Evolutionary conservation across 2,329 filamentous ascomycete genomes (phyloP).

Genomic region (Drechslerella stenobrocha): DNA sequence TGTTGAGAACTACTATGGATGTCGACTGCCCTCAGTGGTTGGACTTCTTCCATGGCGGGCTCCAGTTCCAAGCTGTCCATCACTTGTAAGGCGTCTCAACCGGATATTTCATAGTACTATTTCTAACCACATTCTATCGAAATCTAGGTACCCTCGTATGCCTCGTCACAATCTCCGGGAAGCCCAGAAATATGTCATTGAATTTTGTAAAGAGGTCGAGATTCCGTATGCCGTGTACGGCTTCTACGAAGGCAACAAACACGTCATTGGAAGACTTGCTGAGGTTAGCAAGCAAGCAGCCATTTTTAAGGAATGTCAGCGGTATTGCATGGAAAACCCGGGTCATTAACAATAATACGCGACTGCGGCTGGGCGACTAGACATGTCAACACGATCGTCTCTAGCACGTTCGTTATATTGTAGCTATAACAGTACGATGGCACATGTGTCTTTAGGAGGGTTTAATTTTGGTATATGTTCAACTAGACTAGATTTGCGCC

Average conservation of each 20-base stretch:
- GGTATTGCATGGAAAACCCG: conserved; percentile 45
- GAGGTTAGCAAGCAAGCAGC: conserved; percentile 79
- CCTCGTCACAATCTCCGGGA: conserved; percentile 80
- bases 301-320: conserved; percentile 75
- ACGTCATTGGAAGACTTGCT: conserved; percentile 74
- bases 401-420: not conserved
- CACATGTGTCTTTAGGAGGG: too few species aligned
- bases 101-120: not conserved
- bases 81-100: conserved; percentile 49
- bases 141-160: conserved; percentile 65
- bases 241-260: conserved; percentile 79
- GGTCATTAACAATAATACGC: conserved; percentile 14
- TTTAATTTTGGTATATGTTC: too few species aligned
- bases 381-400: too few species aligned
- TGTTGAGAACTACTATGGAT: conserved; percentile 92
- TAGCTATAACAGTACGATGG: too few species aligned
- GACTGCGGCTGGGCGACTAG: not conserved
- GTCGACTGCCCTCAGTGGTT: conserved; percentile 85
- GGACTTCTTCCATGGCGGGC: conserved; percentile 83
- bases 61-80: conserved; percentile 71
- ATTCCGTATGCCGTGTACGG: conserved; percentile 85
- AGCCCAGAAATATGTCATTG: conserved; percentile 73
- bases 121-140: conserved; percentile 8
- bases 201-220: conserved; percentile 78
- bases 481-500: too few species aligned